These are phyloP conservation scores for Leishmania lainsoni DNA, from an alignment of 208 protist genomes.

Conservation along the genomic window DNA sequence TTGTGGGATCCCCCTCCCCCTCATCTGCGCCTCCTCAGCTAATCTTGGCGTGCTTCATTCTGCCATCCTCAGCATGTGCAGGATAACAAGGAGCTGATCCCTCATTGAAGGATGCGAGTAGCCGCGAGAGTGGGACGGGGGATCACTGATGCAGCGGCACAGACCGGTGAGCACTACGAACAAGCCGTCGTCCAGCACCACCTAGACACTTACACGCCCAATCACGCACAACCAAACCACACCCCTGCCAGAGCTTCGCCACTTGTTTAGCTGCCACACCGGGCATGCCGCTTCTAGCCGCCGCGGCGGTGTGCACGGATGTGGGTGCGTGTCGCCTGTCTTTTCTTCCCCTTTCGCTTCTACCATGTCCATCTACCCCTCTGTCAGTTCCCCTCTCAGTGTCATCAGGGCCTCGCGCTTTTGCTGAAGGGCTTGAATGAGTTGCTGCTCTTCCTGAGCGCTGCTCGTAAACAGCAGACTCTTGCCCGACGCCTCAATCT, in stretches of 20 bases:
- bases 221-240: neutral
- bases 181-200: neutral
- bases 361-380: neutral
- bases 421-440: constrained; percentile 29
- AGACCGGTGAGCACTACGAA: neutral
- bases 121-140: neutral
- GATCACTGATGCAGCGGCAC: neutral
- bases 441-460: constrained; percentile 23
- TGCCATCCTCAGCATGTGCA: neutral
- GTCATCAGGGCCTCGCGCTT: constrained; percentile 26
- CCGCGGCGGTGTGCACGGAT: neutral
- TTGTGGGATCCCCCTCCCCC: neutral
- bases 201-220: neutral
- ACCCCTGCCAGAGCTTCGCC: neutral
- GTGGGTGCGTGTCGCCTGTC: neutral
- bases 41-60: neutral
- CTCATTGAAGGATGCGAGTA: neutral
- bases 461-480: constrained; percentile 10
- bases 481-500: constrained; percentile 25
- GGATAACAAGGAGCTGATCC: neutral
- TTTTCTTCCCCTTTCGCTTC: neutral
- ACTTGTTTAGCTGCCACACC: neutral
- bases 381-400: constrained; percentile 20
- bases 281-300: neutral
- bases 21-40: neutral